Evolutionary conservation across 345 rosid species (phyloP), one percentile per base, ranked within the genome.

Genomic region (Geranium rotundifolium): DNA sequence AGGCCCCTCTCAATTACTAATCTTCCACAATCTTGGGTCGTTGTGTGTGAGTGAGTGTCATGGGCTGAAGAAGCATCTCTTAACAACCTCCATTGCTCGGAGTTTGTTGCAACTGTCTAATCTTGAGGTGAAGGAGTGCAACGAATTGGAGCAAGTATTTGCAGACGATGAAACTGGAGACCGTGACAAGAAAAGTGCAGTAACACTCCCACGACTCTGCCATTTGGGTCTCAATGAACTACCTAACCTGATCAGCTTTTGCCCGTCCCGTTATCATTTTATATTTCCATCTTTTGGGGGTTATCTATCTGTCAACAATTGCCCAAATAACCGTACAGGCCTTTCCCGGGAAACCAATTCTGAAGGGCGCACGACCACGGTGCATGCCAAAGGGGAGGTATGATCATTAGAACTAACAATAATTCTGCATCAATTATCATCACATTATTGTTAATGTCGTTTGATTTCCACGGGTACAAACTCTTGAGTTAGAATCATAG

Each of bases 61-160:
- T 34, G 41, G 10, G 41, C 41, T 34, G 30, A n/a, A 39, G 54
- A 61, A 0, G 15, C 29, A 46, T 61, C 14, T 61, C n/a, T 37
- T 64, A 49, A 19, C 67, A 0, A 7, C 34, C 0, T 2, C 29
- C 5, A 15, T 64, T 19, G 67, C 54, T 64, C 34, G 19, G 34
- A 64, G 39, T 56, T 15, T 56, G 60, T 14, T 63, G 56, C 55
- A 65, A 34, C 56, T 64, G 29, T 2, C 19, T 13, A 0, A 0
- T 0, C 7, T 64, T 1, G 0, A 0, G 0, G 1, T 64, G 20
- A 0, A 0, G 0, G 0, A 10, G 1, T 56, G 54, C 7, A 0
- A 0, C 0, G 5, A 20, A 23, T 41, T 65, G 39, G 56, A 65
- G 62, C 19, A 65, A 56, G 15, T 65, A 8, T 20, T 57, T 39